phyloP scores from a whole-genome alignment of 2,329 filamentous ascomycete genomes.

The Alternaria hordeiaustralica region DNA sequence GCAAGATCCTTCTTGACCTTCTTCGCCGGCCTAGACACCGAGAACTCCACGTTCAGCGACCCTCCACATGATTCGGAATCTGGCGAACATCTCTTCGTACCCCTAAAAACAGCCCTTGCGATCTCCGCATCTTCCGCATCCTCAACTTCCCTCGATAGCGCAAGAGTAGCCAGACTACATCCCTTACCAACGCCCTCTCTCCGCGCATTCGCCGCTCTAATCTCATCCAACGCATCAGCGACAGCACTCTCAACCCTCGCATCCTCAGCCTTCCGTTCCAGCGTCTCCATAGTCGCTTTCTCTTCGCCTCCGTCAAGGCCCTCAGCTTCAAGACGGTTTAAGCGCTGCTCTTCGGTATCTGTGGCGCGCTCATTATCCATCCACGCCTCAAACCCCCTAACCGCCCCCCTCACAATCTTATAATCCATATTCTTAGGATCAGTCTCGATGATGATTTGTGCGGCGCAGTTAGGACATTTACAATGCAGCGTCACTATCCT shows the following conservation, averaged over 20 bases:
- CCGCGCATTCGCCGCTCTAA: background rate
- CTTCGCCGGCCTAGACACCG: background rate
- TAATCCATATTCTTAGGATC: background rate
- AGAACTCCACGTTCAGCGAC: background rate
- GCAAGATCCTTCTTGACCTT: background rate
- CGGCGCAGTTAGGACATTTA: background rate
- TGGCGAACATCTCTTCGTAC: background rate
- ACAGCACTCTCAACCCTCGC: background rate
- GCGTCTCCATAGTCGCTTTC: background rate
- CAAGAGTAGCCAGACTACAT: rapidly evolving
- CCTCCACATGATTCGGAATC: background rate
- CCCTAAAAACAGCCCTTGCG: background rate
- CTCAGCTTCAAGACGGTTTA: background rate
- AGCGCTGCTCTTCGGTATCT: background rate
- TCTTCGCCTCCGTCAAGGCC: background rate
- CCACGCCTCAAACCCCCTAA: background rate
- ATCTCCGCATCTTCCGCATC: background rate
- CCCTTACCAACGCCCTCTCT: rapidly evolving
- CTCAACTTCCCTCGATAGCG: background rate
- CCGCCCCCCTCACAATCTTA: rapidly evolving
- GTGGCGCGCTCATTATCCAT: background rate
- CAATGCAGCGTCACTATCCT: background rate
- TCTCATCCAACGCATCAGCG: background rate
- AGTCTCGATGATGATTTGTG: background rate
- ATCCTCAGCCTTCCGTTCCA: background rate